Base-by-base conservation (phyloP, 2,329 filamentous ascomycete genomes). In the Aureobasidium sp. region DNA sequence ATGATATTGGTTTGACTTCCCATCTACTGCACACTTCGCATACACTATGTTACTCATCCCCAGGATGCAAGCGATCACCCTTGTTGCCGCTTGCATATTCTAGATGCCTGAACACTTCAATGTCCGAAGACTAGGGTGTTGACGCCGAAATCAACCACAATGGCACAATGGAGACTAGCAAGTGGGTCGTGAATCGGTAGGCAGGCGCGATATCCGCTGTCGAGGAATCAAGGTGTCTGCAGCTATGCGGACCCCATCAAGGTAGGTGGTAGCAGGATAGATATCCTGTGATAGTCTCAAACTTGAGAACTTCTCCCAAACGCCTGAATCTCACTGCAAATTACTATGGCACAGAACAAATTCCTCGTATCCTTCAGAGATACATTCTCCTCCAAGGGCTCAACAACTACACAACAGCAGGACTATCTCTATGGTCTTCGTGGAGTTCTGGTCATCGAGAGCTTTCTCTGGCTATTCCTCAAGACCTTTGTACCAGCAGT, bases 391-490 rank as follows among this genome's bases (percentile, higher is more conserved):
- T 27, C 25, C 14, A 41, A 44, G 27, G 16, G 8, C 16, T 32
- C 51, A 16, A 21, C 37, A 3, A n/a, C 9, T 9, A 42, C 25
- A 44, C 37, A 21, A 14, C 39, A 37, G 21, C 65, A 68, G 30
- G 50, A 64, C 61, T 73, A 78, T 61, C 72, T 79, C 21, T 66
- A 75, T 34, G 77, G 76, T n/a, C 67, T 79, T 34, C 73, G 76
- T 39, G 77, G 77, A 42, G 63, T 78, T 16, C 65, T 79, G 25
- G 74, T 74, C 6, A 65, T 79, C 9, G 68, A 76, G 62, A 72
- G 74, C 13, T 77, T 79, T 49, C 63, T 79, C 49, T 79, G 76
- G 68, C 68, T 74, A 39, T 80, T 78, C 66, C 74, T 80, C 42
- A 69, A 74, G 51, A 73, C 72, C 3, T 80, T 79, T 64, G 71